These are phyloP conservation scores for Pseudoscleropodium purum DNA, from an alignment of 225 moss, liverwort and hornwort genomes.

Conservation along the genomic window DNA sequence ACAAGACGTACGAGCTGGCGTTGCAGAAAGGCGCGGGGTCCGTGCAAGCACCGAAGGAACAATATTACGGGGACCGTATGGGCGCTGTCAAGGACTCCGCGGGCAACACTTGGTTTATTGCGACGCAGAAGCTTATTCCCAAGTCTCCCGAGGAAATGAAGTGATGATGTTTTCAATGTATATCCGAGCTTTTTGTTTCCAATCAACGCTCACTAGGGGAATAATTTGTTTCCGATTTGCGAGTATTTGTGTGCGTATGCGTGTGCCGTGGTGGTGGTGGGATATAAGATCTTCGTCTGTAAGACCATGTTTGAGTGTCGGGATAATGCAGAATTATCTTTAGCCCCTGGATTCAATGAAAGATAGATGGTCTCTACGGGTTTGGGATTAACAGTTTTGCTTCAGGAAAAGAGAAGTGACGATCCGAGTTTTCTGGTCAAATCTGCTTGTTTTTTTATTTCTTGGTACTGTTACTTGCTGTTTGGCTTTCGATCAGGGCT, in stretches of 20 bases:
- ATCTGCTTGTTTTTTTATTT: background rate
- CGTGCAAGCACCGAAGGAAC: conserved; percentile 10
- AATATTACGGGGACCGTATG: conserved; percentile 21
- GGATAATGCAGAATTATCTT: background rate
- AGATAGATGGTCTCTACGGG: background rate
- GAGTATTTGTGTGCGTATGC: background rate
- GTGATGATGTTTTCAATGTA: background rate
- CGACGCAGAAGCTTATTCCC: conserved; percentile 10
- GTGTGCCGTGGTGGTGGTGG: too few relatives aligned
- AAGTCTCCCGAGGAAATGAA: background rate
- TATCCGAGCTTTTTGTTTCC: background rate
- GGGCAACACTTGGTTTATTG: conserved; percentile 26
- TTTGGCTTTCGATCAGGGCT: background rate
- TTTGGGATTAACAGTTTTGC: background rate
- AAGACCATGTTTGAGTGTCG: background rate
- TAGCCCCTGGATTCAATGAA: background rate
- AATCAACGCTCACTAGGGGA: too few relatives aligned
- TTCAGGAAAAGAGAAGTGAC: background rate
- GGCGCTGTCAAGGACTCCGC: conserved; percentile 7
- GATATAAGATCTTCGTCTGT: background rate
- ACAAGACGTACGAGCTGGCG: conserved; percentile 30
- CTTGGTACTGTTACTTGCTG: too few relatives aligned
- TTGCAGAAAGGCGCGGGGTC: conserved; percentile 9
- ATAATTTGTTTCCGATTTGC: background rate
- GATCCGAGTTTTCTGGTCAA: background rate